Conservation (phyloP, 768 basidiomycete species). For the Glaciozyma antarctica region DNA sequence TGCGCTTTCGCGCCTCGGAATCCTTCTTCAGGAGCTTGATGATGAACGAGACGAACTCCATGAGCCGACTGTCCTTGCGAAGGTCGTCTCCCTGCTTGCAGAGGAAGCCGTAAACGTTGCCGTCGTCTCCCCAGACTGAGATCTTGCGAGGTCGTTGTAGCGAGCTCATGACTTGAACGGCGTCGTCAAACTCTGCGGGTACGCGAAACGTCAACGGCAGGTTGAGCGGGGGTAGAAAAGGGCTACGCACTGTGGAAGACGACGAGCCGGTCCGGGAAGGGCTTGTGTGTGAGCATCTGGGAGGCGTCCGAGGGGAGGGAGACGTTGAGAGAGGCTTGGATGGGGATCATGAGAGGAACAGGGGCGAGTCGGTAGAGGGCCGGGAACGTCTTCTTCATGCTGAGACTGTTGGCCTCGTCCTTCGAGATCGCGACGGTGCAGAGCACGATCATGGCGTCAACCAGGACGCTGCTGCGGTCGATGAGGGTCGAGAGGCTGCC, state of each 20-base stretch:
- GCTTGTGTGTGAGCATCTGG: constrained; percentile 51
- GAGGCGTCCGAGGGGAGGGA: constrained; percentile 67
- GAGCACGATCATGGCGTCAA: constrained; percentile 25
- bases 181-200: constrained; percentile 62
- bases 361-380: constrained; percentile 5
- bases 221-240: no score
- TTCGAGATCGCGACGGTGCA: constrained; percentile 20
- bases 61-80: constrained; percentile 88
- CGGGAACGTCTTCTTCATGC: constrained; percentile 25
- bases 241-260: constrained; percentile 57
- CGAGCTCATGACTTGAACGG: constrained; percentile 83
- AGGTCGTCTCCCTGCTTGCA: constrained; percentile 97
- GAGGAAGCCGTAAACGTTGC: constrained; percentile 76
- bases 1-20: constrained; percentile 80
- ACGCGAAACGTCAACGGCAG: not conserved
- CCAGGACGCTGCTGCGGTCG: constrained; percentile 22
- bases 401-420: constrained; percentile 22
- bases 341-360: constrained; percentile 64
- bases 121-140: constrained; percentile 70
- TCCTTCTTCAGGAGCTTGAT: constrained; percentile 90
- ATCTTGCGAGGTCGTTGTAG: constrained; percentile 86
- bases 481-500: constrained; percentile 2
- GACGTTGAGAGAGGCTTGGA: constrained; percentile 85
- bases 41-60: constrained; percentile 97
- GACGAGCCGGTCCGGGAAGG: constrained; percentile 68